A percentile compares a stretch with the other conserved stretches of the same genome.
Conservation (phyloP, 768 basidiomycete species). For the Hebeloma cylindrosporum region DNA sequence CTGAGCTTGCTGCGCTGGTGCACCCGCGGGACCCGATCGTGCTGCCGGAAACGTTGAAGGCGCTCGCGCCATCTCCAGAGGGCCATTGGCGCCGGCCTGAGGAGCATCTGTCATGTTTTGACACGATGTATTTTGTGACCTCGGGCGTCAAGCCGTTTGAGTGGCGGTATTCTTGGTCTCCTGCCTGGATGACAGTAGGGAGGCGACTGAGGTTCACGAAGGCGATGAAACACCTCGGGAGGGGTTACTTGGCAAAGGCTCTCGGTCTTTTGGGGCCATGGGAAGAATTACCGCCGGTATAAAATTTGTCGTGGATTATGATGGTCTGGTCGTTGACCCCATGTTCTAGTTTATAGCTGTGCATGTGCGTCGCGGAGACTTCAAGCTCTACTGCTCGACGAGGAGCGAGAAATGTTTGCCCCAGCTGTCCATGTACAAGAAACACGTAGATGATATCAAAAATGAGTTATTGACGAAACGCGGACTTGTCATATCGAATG, state of each 20-base stretch:
- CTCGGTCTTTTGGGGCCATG: constrained; percentile 21
- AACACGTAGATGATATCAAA: constrained; percentile 37
- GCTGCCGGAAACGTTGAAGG: constrained; percentile 20
- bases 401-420: constrained; percentile 35
- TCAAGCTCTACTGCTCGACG: constrained; percentile 31
- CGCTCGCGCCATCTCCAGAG: constrained; percentile 24
- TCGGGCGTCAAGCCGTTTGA: constrained; percentile 30
- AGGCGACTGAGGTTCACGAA: constrained; percentile 36
- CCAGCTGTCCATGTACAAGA: constrained; percentile 34
- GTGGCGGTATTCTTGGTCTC: constrained; percentile 38
- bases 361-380: constrained; percentile 48
- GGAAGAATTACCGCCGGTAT: constrained; percentile 34
- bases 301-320: constrained; percentile 16
- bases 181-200: constrained; percentile 43
- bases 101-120: constrained; percentile 34
- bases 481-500: constrained; percentile 30
- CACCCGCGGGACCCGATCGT: constrained; percentile 24
- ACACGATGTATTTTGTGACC: constrained; percentile 33
- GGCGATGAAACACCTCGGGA: constrained; percentile 29
- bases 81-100: constrained; percentile 29
- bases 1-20: constrained; percentile 31
- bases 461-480: constrained; percentile 30
- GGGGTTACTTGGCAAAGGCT: constrained; percentile 33
- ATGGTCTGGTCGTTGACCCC: background rate
- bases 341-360: constrained; percentile 28